Evolutionary conservation across 441 rosid species (phyloP).

Genomic region (Pelargonium australe): DNA sequence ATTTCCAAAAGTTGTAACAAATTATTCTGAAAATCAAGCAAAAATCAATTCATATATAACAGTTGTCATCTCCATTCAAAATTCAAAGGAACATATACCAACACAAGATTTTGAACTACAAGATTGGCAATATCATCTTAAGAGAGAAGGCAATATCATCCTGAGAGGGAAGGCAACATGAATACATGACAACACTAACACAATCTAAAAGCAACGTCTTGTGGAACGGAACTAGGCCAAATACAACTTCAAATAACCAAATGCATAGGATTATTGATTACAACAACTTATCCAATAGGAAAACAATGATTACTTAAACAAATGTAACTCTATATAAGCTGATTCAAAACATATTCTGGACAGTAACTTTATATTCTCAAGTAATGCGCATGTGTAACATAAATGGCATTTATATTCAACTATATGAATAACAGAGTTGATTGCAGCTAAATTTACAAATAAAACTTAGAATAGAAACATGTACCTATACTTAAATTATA

Average conservation of each 20-base stretch:
- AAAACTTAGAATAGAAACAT: background rate
- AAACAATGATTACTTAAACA: background rate
- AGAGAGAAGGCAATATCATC: slow-evolving; percentile 4
- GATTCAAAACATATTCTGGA: background rate
- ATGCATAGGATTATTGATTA: background rate
- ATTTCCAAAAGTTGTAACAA: slow-evolving; percentile 66
- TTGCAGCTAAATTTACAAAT: slow-evolving; percentile 4
- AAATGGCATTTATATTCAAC: background rate
- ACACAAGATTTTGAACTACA: background rate
- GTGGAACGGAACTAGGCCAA: background rate
- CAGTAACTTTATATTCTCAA: background rate
- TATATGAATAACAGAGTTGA: background rate
- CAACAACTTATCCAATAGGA: slow-evolving; percentile 3
- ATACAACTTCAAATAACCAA: background rate
- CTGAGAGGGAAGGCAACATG: background rate
- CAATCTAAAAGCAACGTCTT: background rate
- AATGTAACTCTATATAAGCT: slow-evolving; percentile 5
- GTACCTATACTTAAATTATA: background rate
- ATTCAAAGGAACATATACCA: background rate
- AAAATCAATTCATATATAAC: slow-evolving; percentile 21
- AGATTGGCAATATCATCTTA: background rate
- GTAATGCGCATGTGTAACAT: background rate
- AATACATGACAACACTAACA: background rate
- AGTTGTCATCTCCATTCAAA: slow-evolving; percentile 16
- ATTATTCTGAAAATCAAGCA: slow-evolving; percentile 45